phyloP scores from a whole-genome alignment of 306 rosid genomes.

The Spatholobus suberectus region DNA sequence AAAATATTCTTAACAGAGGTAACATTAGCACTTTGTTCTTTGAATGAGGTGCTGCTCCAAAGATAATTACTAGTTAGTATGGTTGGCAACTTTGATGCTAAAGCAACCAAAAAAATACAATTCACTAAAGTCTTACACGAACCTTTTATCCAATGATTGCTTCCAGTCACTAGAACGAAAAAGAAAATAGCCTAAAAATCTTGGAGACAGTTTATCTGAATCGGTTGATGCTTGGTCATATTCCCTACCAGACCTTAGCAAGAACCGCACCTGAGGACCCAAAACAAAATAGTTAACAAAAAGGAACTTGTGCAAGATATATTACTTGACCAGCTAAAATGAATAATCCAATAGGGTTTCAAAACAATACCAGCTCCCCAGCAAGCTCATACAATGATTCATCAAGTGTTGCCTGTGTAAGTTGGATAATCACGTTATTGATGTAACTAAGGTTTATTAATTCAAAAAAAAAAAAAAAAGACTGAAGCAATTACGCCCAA shows the following conservation, averaged over 20 bases:
- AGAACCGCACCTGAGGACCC: conserved; percentile 85
- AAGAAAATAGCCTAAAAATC: conserved; percentile 90
- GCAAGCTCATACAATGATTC: conserved; percentile 98
- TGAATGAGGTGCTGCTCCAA: conserved; percentile 71
- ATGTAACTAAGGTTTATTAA: background rate
- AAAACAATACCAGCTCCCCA: conserved; percentile 84
- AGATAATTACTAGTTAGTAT: conserved; percentile 40
- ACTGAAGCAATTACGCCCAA: conserved; percentile 24
- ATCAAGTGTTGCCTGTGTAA: conserved; percentile 88
- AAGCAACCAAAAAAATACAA: conserved; percentile 30
- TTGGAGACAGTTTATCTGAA: conserved; percentile 78
- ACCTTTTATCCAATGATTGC: conserved; percentile 83
- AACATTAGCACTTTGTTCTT: conserved; percentile 92
- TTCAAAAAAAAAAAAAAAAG: conserved; percentile 2
- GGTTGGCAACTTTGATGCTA: conserved; percentile 20
- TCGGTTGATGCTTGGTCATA: conserved; percentile 75
- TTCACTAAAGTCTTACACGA: conserved; percentile 22
- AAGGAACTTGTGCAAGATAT: conserved; percentile 28
- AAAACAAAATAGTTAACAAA: conserved; percentile 35
- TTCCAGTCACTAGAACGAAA: conserved; percentile 72
- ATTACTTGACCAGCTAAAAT: conserved; percentile 35
- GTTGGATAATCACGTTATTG: conserved; percentile 43
- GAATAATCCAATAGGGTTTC: conserved; percentile 14
- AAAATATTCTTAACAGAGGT: conserved; percentile 84
- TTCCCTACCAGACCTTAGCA: conserved; percentile 95